Base-by-base conservation (phyloP, 2,329 filamentous ascomycete species). In the Emergomyces orientalis region DNA sequence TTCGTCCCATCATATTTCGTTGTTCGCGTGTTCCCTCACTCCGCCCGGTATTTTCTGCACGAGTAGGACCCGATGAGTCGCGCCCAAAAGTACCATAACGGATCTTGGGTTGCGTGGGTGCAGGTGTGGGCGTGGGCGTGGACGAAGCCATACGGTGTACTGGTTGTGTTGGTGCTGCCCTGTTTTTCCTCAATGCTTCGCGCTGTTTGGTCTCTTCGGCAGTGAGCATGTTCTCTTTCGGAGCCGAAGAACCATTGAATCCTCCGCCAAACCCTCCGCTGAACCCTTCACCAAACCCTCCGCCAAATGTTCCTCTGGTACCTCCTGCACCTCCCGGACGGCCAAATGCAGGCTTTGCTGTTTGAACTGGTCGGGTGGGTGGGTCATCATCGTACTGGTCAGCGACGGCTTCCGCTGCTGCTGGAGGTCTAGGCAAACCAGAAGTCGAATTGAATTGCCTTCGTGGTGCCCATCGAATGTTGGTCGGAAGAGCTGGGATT, bases 181-280 rank as follows among this genome's bases (percentile, higher is more conserved):
- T 6, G 32, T 55, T 32, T 32, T 43, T 9, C 22, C 32, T 49
- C 47, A 63, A 25, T 17, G 22, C 13, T 14, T 65, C 54, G 62
- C 66, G 63, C 61, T 65, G 64, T 52, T 66, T 64, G 61, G 57
- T 39, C 63, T 70, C 67, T 59, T 71, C 66, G 34, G 63, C 37
- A 14, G 67, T 69, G 30, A 67, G 62, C n/a, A 51, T 34, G 14
- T 43, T 27, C 30, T 52, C 22, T 49, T 30, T 27, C 59, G 58
- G 25, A 34, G 45, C 43, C 22, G 59, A 27, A 39, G 34, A 39
- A 17, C 8, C 19, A 14, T 43, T 30, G 19, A 30, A 49, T 19
- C 57, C 41, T 47, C 43, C 39, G 19, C 30, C 51, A 22, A 43
- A 39, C 2, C 59, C 59, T 17, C 60, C 60, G 7, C 49, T 47